Evolutionary conservation across 2,329 filamentous ascomycete genomes (phyloP), one percentile per base, ranked within the genome.

Genomic region (Pyrenochaeta sp.): DNA sequence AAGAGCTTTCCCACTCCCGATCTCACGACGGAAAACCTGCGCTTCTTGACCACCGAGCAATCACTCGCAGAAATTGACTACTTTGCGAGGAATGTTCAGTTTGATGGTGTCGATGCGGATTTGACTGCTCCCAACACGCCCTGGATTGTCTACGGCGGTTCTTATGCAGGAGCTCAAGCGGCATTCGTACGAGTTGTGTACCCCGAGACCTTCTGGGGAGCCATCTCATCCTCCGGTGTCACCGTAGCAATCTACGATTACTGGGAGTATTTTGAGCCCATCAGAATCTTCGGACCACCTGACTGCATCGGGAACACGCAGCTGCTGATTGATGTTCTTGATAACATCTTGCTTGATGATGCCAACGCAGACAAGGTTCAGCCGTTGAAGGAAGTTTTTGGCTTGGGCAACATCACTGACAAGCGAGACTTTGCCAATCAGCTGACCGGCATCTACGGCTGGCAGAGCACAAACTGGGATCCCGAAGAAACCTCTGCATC

Each of bases 41-140:
- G 90, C 3, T 96, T 94, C 75, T 74, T 96, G 61, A 87, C 88
- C 1, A 94, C 90, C 0, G 88, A 92, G 57, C 90, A 96, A 68
- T 85, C 90, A 0, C 67, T 95, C 26, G 90, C 89, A 6, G 90
- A 96, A 66, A 84, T 86, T 29, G 88, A 84, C 2, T 95, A 89
- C 70, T 95, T 96, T 71, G 88, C 89, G 0, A 72, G 82, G 48
- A 81, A 94, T 53, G 78, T 91, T 27, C 75, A 83, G 36, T 91
- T 92, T 48, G 77, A 82, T 0, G 89, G 89, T 0, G 71, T 91
- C 4, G 71, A 88, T 49, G 61, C 80, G 17, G 80, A 90, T 51
- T 72, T 94, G 24, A 89, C 82, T 0, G 81, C 88, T 0, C 74
- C 81, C 1, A 77, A 75, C 3, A 84, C 83, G 0, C 82, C 90